These are phyloP conservation scores for Emmonsiellopsis sp. DNA, from an alignment of 2,329 filamentous ascomycete species.

Conservation along the genomic window DNA sequence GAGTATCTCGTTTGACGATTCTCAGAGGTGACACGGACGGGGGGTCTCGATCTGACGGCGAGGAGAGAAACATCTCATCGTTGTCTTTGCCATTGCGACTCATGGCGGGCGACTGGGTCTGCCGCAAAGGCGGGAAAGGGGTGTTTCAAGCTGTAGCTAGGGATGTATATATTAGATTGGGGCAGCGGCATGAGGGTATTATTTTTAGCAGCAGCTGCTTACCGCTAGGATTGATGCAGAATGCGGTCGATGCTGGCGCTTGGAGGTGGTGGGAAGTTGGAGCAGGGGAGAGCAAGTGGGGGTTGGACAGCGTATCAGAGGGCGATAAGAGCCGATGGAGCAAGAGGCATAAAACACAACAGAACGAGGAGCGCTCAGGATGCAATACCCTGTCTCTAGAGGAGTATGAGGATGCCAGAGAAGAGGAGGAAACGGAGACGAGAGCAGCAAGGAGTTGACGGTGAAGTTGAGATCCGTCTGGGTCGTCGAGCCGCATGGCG, in stretches of 20 bases:
- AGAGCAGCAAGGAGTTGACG: too few species aligned
- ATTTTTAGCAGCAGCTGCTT: not conserved
- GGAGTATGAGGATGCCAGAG: too few species aligned
- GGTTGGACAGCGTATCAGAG: not conserved
- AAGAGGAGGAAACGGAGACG: too few species aligned
- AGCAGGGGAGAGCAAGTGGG: not conserved
- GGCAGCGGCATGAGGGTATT: not conserved
- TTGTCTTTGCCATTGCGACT: slow-evolving; percentile 49
- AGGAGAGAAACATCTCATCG: slow-evolving; percentile 71
- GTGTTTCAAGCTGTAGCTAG: not conserved
- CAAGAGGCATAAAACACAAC: too few species aligned
- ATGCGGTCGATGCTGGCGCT: not conserved
- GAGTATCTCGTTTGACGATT: slow-evolving; percentile 70
- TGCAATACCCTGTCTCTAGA: too few species aligned
- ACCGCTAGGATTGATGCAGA: not conserved
- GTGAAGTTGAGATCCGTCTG: too few species aligned
- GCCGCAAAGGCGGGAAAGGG: slow-evolving; percentile 2
- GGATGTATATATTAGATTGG: not conserved
- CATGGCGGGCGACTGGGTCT: slow-evolving; percentile 23
- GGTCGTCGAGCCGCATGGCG: too few species aligned
- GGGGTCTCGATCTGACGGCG: slow-evolving; percentile 49
- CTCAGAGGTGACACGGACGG: slow-evolving; percentile 75
- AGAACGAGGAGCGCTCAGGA: too few species aligned
- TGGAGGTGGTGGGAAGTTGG: not conserved
- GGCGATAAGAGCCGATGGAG: not conserved